These are phyloP conservation scores for Solanum gandarillasii DNA, from an alignment of 257 asterid genomes.

Conservation along the genomic window DNA sequence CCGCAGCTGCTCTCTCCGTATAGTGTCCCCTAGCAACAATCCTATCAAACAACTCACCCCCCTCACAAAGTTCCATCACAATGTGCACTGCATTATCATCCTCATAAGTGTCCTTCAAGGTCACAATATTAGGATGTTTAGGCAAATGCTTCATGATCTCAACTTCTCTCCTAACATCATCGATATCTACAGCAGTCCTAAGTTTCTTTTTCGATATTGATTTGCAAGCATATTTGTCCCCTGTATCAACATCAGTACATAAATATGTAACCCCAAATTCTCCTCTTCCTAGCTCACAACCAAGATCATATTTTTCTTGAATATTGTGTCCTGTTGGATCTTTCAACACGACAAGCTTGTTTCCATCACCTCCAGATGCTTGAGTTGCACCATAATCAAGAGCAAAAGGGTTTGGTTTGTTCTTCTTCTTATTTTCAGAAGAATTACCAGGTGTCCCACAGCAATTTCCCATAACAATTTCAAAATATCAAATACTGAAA, in stretches of 20 bases:
- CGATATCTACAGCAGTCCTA: conserved; percentile 55
- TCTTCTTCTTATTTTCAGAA: conserved; percentile 32
- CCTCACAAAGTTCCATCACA: conserved; percentile 72
- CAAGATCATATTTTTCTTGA: conserved; percentile 37
- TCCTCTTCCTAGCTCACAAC: conserved; percentile 69
- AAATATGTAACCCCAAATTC: conserved; percentile 69
- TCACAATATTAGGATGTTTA: conserved; percentile 52
- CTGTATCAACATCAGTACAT: conserved; percentile 39
- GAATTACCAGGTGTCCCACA: conserved; percentile 34
- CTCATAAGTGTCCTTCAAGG: conserved; percentile 50
- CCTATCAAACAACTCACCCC: conserved; percentile 66
- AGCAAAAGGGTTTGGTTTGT: conserved; percentile 37
- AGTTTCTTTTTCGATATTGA: conserved; percentile 67
- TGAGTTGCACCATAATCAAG: conserved; percentile 26
- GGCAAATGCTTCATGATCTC: conserved; percentile 72
- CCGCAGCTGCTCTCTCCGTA: conserved; percentile 64
- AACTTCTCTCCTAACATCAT: conserved; percentile 72
- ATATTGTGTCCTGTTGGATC: conserved; percentile 45
- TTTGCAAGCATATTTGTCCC: conserved; percentile 60
- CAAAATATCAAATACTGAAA: conserved; percentile 6
- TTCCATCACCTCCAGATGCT: conserved; percentile 18
- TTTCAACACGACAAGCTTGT: conserved; percentile 49
- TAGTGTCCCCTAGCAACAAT: conserved; percentile 73
- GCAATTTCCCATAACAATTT: conserved; percentile 56
- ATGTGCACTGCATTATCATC: conserved; percentile 57